A percentile compares a stretch with the other conserved stretches of the same genome.
These are phyloP conservation scores for Pseudocercospora fuligena DNA, from an alignment of 2,329 filamentous ascomycete species.

Conservation along the genomic window DNA sequence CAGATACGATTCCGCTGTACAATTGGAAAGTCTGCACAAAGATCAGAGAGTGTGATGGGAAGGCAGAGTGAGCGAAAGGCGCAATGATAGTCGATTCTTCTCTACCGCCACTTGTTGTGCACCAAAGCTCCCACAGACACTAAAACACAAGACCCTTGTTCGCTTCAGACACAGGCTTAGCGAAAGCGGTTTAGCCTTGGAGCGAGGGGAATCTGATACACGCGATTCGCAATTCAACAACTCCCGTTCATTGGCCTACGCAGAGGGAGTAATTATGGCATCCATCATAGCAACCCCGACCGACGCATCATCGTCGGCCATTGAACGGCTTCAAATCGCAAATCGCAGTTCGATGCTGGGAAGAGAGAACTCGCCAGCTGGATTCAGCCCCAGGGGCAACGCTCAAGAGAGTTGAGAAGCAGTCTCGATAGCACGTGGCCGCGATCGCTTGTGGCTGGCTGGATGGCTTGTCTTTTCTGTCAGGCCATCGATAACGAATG, in stretches of 20 bases:
- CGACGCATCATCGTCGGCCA: background rate
- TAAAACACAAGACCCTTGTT: background rate
- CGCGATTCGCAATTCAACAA: background rate
- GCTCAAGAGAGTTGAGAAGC: background rate
- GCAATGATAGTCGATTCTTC: background rate
- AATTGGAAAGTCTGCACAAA: background rate
- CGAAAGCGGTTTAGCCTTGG: background rate
- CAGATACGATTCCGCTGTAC: constrained; percentile 4
- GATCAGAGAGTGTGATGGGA: background rate
- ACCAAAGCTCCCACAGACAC: background rate
- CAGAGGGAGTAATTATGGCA: background rate
- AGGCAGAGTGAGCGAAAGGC: background rate
- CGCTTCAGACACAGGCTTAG: background rate
- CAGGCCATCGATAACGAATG: background rate
- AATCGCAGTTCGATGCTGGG: background rate
- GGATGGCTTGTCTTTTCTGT: background rate
- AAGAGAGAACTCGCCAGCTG: background rate
- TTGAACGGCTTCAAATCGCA: background rate
- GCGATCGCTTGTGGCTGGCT: background rate
- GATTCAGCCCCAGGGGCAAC: background rate
- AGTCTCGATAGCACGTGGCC: background rate
- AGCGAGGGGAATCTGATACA: background rate
- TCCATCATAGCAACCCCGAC: background rate
- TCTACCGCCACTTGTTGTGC: background rate
- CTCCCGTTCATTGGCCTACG: background rate